Base-by-base conservation (phyloP, 176 grass and related monocot genomes). In the Hsuehochloa calcarea region DNA sequence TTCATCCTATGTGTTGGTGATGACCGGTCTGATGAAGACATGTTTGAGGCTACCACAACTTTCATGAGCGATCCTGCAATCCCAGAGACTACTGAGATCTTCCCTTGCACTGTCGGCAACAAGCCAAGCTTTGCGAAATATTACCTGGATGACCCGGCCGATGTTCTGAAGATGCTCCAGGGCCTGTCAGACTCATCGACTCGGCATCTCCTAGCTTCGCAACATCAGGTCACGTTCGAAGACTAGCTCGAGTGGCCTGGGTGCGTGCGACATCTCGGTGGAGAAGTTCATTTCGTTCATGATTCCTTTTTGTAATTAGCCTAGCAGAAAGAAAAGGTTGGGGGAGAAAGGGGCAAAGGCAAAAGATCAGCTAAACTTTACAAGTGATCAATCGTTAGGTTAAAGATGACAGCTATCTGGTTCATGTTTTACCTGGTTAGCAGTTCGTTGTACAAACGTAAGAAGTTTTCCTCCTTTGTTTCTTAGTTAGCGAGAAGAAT, bases 71-170 rank as follows among this genome's bases (percentile, higher is more conserved):
- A 75, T 17, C 39, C 19, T 25, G 27, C 56, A 4, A 46, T 91
- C 7, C 52, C 84, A 15, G n/a, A 49, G 74, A 59, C 61, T 10
- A 25, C 68, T 20, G 74, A 89, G 77, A 77, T 89, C 69, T 91
- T 91, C 68, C 34, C 89, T n/a, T 94, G 92, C 86, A 91, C 89
- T 4, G 89, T 91, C 27, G 92, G 92, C 55, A 85, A 91, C 76
- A 93, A 96, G 72, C 91, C 91, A 17, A 93, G 94, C 87, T 63
- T 79, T 66, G 94, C 94, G 0, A 96, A 89, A 66, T 93, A 88
- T 61, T 96, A 89, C 82, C 85, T 96, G 10, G 87, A 93, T 16
- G 87, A 96, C 40, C 79, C 91, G 0, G 27, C 41, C 10, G 89
- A 91, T 13, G 91, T 96, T 25, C 17, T 96, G 10, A 89, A 88